Percentiles rank a stretch among this genome's conserved stretches.
phyloP scores from a whole-genome alignment of 1,139 yeast species.

The Torulaspora pretoriensis region DNA sequence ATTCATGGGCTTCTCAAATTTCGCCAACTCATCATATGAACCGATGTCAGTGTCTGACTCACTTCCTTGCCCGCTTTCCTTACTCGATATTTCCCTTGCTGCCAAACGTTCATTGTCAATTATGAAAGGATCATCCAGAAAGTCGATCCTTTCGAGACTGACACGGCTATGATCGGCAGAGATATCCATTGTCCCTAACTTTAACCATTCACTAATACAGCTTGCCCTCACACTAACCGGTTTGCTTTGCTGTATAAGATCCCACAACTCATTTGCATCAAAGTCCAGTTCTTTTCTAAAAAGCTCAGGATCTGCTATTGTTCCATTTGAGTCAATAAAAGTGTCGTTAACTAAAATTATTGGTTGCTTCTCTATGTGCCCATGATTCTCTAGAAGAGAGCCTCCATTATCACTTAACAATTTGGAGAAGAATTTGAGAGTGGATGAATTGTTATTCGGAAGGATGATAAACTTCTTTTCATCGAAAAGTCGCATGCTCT shows the following conservation, averaged over 20 bases:
- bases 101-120: neutral
- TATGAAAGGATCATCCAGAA: neutral
- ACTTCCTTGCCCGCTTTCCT: neutral
- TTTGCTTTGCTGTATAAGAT: slow-evolving; percentile 10
- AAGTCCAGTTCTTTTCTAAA: slow-evolving; percentile 21
- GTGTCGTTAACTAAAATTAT: slow-evolving; percentile 26
- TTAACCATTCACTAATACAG: slow-evolving; percentile 17
- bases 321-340: slow-evolving; percentile 17
- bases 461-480: slow-evolving; percentile 23
- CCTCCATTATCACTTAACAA: slow-evolving; percentile 38
- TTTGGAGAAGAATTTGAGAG: slow-evolving; percentile 16
- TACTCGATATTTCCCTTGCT: neutral
- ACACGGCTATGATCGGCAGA: slow-evolving; percentile 2
- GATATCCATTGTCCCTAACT: slow-evolving; percentile 10
- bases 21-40: neutral
- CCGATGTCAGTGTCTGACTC: slow-evolving; percentile 10
- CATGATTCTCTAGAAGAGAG: slow-evolving; percentile 20
- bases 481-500: slow-evolving; percentile 16
- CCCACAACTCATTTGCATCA: slow-evolving; percentile 17
- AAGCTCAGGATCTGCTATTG: slow-evolving; percentile 14
- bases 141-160: neutral
- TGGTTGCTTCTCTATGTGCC: slow-evolving; percentile 14
- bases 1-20: neutral
- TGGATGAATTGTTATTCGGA: slow-evolving; percentile 23
- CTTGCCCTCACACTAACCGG: slow-evolving; percentile 17